Percentiles rank a stretch among this genome's conserved stretches.
phyloP scores from a whole-genome alignment of 257 asterid genomes.

The Solanum clarkiae region DNA sequence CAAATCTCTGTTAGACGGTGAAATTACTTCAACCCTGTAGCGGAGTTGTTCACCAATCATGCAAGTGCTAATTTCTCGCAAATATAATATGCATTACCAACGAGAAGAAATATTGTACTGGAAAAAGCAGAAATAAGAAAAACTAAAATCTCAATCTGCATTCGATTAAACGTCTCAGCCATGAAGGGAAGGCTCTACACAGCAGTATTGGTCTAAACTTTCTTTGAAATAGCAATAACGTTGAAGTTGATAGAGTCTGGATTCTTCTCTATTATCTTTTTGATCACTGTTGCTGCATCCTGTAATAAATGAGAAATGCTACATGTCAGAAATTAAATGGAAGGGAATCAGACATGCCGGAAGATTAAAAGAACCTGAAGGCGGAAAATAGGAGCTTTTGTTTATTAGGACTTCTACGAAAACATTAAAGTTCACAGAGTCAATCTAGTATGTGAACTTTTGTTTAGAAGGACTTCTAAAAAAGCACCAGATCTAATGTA shows the following conservation, averaged over 20 bases:
- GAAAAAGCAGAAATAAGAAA: neutral
- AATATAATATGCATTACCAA: neutral
- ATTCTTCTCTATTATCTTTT: constrained; percentile 49
- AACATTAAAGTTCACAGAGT: neutral
- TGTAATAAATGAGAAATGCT: constrained; percentile 5
- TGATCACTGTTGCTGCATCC: constrained; percentile 72
- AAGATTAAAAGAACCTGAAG: neutral
- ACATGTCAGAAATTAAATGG: neutral
- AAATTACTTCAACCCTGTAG: neutral
- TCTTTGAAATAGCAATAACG: constrained; percentile 65
- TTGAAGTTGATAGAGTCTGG: constrained; percentile 73
- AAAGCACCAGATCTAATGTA: neutral
- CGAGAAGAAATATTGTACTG: neutral
- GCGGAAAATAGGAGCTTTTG: neutral
- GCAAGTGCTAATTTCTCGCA: neutral
- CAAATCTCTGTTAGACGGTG: neutral
- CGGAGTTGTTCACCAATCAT: neutral
- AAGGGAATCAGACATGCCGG: too few relatives aligned
- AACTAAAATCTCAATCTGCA: neutral
- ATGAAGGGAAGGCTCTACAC: neutral
- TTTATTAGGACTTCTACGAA: neutral
- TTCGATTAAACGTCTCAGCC: neutral
- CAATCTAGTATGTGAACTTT: neutral
- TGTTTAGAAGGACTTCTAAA: neutral
- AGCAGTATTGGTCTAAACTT: constrained; percentile 2